Evolutionary conservation across 2,329 filamentous ascomycete species (phyloP).

Genomic region (Hypocreales sp.): DNA sequence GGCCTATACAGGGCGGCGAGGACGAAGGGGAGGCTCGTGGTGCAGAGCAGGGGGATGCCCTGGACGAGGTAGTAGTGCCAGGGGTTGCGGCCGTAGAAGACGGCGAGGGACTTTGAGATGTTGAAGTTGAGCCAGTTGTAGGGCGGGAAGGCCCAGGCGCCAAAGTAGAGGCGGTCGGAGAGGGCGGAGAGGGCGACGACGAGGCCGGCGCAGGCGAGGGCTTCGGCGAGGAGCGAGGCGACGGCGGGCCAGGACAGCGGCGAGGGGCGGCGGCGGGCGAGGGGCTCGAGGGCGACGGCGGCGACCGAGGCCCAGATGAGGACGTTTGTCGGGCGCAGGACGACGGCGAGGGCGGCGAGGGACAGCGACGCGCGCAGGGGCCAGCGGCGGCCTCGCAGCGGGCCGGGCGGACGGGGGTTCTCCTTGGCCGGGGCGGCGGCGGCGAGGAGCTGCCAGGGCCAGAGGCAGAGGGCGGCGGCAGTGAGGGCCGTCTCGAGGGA

Average conservation of each 20-base stretch:
- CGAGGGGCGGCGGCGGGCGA: conserved; percentile 18
- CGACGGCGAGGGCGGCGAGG: conserved; percentile 66
- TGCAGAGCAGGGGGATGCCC: conserved; percentile 75
- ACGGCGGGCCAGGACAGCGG: conserved; percentile 27
- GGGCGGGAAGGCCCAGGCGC: conserved; percentile 75
- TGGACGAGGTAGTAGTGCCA: conserved; percentile 91
- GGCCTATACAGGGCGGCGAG: conserved; percentile 45
- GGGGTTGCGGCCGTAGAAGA: conserved; percentile 84
- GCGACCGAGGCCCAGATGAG: conserved; percentile 67
- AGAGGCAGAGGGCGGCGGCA: conserved; percentile 60
- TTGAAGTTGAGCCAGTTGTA: conserved; percentile 85
- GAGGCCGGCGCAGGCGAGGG: conserved; percentile 42
- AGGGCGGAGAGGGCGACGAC: conserved; percentile 48
- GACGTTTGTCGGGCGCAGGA: conserved; percentile 78
- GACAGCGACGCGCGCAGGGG: conserved; percentile 43
- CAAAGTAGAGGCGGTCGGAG: conserved; percentile 68
- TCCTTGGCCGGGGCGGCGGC: conserved; percentile 22
- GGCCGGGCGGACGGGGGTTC: conserved; percentile 17
- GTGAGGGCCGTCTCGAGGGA: conserved; percentile 85
- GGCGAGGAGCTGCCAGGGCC: conserved; percentile 66
- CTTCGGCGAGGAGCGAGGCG: conserved; percentile 44
- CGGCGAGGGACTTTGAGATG: conserved; percentile 68
- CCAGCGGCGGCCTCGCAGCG: conserved; percentile 11
- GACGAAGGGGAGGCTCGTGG: conserved; percentile 66
- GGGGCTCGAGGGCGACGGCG: conserved; percentile 25